Percentiles rank a stretch among this genome's conserved stretches.
phyloP scores from a whole-genome alignment of 2,329 filamentous ascomycete genomes.

The Pseudogymnoascus sp. region DNA sequence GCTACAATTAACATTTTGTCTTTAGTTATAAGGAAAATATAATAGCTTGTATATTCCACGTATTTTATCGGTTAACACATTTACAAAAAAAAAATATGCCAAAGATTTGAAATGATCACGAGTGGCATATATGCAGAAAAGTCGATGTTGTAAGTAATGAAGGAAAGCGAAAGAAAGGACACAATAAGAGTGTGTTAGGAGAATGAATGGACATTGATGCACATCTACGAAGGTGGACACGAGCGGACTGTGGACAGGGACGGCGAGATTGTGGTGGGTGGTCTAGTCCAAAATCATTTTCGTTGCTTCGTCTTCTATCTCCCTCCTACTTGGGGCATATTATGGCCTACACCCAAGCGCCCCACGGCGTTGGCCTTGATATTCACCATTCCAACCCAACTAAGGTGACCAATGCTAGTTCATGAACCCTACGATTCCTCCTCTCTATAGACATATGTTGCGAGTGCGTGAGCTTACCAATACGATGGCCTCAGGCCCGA shows the following conservation, averaged over 20 bases:
- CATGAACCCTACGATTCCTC: neutral
- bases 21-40: no score
- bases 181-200: no score
- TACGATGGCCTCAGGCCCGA: conserved; percentile 51
- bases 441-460: neutral
- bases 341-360: neutral
- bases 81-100: no score
- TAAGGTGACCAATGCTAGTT: neutral
- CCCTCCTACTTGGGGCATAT: neutral
- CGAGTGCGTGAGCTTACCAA: conserved; percentile 36
- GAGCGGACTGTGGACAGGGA: neutral
- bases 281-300: conserved; percentile 5
- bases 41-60: no score
- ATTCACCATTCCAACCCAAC: neutral
- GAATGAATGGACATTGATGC: neutral
- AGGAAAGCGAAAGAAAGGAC: no score
- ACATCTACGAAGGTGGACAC: neutral
- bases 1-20: no score
- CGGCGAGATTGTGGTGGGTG: neutral
- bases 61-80: neutral
- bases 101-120: no score
- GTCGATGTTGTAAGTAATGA: no score
- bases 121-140: no score
- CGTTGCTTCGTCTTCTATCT: neutral
- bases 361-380: neutral